phyloP scores from a whole-genome alignment of 371 early-diverging fungal genomes.

The Rhizomucor miehei region DNA sequence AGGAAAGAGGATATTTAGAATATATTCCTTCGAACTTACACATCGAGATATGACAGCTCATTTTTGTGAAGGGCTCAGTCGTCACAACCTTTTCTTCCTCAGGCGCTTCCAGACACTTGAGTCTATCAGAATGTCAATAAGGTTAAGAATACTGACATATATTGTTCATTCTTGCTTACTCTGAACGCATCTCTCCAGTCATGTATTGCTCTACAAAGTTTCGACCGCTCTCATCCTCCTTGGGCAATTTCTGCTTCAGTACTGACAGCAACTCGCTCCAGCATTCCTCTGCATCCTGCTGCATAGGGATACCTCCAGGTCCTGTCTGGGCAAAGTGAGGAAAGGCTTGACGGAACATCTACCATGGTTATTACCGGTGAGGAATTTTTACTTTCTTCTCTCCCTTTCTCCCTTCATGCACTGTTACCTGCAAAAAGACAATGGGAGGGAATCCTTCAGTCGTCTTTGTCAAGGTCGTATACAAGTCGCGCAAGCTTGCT shows the following conservation, averaged over 20 bases:
- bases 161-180: constrained; percentile 18
- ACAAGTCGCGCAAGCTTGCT: constrained; percentile 71
- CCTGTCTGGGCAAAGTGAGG: constrained; percentile 87
- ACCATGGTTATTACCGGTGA: background rate
- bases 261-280: constrained; percentile 79
- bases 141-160: background rate
- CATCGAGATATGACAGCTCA: constrained; percentile 82
- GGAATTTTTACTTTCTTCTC: background rate
- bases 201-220: constrained; percentile 84
- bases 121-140: constrained; percentile 23
- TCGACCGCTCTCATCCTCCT: constrained; percentile 42
- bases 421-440: constrained; percentile 73
- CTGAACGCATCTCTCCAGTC: constrained; percentile 68
- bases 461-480: constrained; percentile 63
- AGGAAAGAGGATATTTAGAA: background rate
- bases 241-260: constrained; percentile 63
- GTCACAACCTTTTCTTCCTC: constrained; percentile 66
- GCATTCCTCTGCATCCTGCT: constrained; percentile 99
- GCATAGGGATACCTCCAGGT: constrained; percentile 69
- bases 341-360: constrained; percentile 74
- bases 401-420: too few species aligned
- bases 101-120: constrained; percentile 79
- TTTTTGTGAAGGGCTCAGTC: constrained; percentile 72
- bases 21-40: constrained; percentile 27
- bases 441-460: constrained; percentile 78